Conservation (phyloP, 495 filamentous ascomycete genomes). For the Daldinia caldariorum region DNA sequence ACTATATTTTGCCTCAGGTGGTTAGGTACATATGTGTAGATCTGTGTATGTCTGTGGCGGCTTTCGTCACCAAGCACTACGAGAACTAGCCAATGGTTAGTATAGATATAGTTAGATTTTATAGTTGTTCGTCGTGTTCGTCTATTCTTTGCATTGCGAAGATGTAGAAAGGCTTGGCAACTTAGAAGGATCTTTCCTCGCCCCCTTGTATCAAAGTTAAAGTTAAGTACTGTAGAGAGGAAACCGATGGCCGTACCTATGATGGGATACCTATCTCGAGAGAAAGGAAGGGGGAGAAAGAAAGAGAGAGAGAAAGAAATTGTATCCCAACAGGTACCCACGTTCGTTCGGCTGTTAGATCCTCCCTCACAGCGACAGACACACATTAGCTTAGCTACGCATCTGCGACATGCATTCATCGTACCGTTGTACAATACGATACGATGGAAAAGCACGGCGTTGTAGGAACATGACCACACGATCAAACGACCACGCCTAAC, state of each 20-base stretch:
- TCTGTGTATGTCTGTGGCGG: too few relatives aligned
- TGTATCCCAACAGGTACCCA: slow-evolving; percentile 27
- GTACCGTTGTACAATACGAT: slow-evolving; percentile 8
- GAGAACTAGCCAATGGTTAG: slow-evolving; percentile 21
- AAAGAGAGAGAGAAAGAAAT: slow-evolving; percentile 10
- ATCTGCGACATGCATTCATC: slow-evolving; percentile 6
- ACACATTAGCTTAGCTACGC: slow-evolving; percentile 7
- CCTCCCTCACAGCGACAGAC: slow-evolving; percentile 17
- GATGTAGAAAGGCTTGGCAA: slow-evolving; percentile 6
- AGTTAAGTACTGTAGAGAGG: too few relatives aligned
- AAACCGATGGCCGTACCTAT: too few relatives aligned
- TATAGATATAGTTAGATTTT: slow-evolving; percentile 9
- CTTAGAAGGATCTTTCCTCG: background rate
- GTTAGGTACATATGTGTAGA: background rate
- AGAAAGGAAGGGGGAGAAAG: background rate
- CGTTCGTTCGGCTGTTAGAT: slow-evolving; percentile 36
- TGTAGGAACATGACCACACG: slow-evolving; percentile 1
- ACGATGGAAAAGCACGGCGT: slow-evolving; percentile 7
- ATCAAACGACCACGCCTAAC: background rate
- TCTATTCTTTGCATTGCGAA: slow-evolving; percentile 7
- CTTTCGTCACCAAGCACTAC: slow-evolving; percentile 9
- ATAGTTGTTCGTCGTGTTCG: slow-evolving; percentile 1
- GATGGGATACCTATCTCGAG: slow-evolving; percentile 13
- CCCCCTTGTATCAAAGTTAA: slow-evolving; percentile 32
- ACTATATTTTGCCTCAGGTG: slow-evolving; percentile 16